Evolutionary conservation across 305 asterid genomes (phyloP).

Genomic region (Solanum hybrid): DNA sequence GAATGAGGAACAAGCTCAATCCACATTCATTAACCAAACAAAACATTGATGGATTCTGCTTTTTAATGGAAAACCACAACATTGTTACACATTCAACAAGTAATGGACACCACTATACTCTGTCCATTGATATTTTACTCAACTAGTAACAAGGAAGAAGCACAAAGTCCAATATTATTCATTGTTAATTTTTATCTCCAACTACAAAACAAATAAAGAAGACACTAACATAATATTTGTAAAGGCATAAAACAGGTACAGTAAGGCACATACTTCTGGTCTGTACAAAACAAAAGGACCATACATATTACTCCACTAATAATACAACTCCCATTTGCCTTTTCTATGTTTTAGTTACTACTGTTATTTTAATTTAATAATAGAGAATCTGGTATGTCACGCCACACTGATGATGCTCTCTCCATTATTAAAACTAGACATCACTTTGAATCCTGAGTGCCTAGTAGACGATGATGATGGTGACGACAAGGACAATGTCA

Average conservation of each 20-base stretch:
- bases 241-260: not conserved
- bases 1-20: not conserved
- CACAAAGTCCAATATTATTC: not conserved
- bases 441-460: not conserved
- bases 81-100: not conserved
- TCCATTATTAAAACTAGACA: slow-evolving; percentile 5
- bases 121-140: not conserved
- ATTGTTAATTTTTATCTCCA: not conserved
- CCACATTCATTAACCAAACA: slow-evolving; percentile 8
- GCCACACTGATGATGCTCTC: slow-evolving; percentile 10
- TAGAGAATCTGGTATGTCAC: not conserved
- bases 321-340: not conserved
- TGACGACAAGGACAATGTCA: slow-evolving; percentile 7
- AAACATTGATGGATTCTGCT: not conserved
- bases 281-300: slow-evolving; percentile 5
- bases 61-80: slow-evolving; percentile 6
- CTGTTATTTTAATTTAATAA: not conserved
- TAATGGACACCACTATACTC: not conserved
- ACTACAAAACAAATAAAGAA: not conserved
- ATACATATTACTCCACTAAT: not conserved
- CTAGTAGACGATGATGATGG: not conserved
- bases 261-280: not conserved
- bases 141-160: not conserved
- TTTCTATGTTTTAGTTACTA: not conserved
- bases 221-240: not conserved